Percentiles rank a stretch among this genome's conserved stretches.
These are phyloP conservation scores for Lophium mytilinum DNA, from an alignment of 495 filamentous ascomycete genomes.

Conservation along the genomic window DNA sequence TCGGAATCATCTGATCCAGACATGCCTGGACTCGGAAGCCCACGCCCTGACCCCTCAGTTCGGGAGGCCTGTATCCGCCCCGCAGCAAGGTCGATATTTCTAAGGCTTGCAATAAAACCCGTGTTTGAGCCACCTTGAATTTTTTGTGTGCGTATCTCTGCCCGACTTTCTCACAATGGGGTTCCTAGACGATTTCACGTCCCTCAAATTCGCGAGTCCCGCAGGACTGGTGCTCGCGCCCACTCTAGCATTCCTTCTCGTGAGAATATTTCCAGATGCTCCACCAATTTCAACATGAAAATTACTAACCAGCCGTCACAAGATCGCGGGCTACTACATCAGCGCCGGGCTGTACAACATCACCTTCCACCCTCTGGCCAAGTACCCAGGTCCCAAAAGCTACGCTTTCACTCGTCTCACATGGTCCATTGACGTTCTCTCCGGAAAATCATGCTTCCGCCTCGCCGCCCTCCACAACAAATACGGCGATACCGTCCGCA, in stretches of 20 bases:
- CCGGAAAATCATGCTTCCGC: neutral
- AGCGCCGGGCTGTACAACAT: constrained; percentile 34
- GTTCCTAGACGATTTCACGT: neutral
- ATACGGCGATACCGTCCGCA: constrained; percentile 1
- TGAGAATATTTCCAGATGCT: neutral
- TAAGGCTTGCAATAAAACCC: too few species aligned
- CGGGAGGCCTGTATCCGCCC: too few species aligned
- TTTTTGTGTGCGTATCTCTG: too few species aligned
- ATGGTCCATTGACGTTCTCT: constrained; percentile 12
- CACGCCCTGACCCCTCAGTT: too few species aligned
- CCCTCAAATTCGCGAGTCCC: neutral
- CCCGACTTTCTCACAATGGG: neutral
- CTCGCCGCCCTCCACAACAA: constrained; percentile 1
- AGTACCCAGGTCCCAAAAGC: constrained; percentile 36
- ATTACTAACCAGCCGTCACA: neutral
- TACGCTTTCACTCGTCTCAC: constrained; percentile 17
- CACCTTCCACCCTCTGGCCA: constrained; percentile 39
- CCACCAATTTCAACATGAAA: neutral
- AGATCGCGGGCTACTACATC: constrained; percentile 19
- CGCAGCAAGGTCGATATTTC: too few species aligned
- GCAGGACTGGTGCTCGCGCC: neutral
- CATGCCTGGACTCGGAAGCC: too few species aligned
- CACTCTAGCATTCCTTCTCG: neutral
- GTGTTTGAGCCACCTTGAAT: too few species aligned
- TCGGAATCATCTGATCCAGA: too few species aligned